phyloP scores from a whole-genome alignment of 805 yeast species.

The Metschnikowia peoriensis region DNA sequence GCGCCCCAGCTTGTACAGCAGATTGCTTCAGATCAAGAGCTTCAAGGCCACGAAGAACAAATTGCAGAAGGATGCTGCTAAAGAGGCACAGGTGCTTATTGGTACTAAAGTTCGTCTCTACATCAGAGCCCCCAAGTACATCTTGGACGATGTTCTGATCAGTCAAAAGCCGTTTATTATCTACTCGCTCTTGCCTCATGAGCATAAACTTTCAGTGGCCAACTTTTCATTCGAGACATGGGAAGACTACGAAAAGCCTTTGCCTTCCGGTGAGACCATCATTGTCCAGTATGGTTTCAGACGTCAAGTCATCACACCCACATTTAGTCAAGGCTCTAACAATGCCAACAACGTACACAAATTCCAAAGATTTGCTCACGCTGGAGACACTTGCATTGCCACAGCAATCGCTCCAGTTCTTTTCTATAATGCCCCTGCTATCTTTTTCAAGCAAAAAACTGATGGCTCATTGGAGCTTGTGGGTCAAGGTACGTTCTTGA shows the following conservation, averaged over 20 bases:
- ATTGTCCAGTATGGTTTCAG: conserved; percentile 93
- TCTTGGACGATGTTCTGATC: conserved; percentile 45
- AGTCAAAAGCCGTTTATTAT: conserved; percentile 53
- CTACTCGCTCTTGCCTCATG: conserved; percentile 78
- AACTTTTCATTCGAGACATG: conserved; percentile 82
- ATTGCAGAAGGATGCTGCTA: conserved; percentile 56
- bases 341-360: conserved; percentile 85
- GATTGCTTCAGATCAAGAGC: conserved; percentile 71
- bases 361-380: conserved; percentile 78
- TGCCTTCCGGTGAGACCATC: conserved; percentile 77
- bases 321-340: conserved; percentile 75
- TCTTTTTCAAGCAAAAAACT: conserved; percentile 58
- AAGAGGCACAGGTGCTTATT: conserved; percentile 40
- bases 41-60: conserved; percentile 74
- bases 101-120: conserved; percentile 65
- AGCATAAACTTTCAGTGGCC: conserved; percentile 79
- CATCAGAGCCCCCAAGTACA: conserved; percentile 53
- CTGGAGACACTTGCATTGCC: conserved; percentile 67
- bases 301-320: conserved; percentile 76
- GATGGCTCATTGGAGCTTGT: conserved; percentile 61
- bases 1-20: conserved; percentile 75
- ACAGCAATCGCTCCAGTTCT: conserved; percentile 85
- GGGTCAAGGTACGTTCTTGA: conserved; percentile 88
- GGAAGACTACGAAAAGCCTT: conserved; percentile 85
- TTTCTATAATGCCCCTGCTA: conserved; percentile 80